These are phyloP conservation scores for Backusella macrospora DNA, from an alignment of 192 early-diverging fungal genomes.

Conservation along the genomic window DNA sequence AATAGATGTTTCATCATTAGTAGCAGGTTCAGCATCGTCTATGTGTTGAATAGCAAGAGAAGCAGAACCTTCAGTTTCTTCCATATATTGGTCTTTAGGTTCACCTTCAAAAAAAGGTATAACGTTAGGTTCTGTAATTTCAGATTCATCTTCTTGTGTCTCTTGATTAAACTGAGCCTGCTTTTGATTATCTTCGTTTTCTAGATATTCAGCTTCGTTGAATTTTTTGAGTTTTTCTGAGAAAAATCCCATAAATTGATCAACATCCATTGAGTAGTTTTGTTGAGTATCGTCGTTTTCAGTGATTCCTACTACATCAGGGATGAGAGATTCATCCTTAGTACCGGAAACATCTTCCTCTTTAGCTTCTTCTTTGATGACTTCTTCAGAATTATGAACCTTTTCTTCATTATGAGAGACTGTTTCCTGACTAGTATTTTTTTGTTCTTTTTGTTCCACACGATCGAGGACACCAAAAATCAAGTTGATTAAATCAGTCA, in stretches of 20 bases:
- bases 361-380: not conserved
- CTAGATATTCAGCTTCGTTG: not conserved
- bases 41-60: not conserved
- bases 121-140: not conserved
- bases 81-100: constrained; percentile 1
- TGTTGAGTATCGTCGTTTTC: not conserved
- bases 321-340: not conserved
- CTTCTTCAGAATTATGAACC: not conserved
- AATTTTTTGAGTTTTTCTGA: not conserved
- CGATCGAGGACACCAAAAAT: not conserved
- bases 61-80: not conserved
- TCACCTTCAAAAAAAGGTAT: not conserved
- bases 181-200: not conserved
- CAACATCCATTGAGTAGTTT: not conserved
- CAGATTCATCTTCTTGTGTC: not conserved
- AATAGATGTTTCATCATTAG: not conserved
- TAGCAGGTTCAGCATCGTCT: not conserved
- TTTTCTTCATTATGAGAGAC: not conserved
- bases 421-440: not conserved
- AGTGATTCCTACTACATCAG: no score
- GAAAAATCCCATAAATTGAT: constrained; percentile 8
- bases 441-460: not conserved
- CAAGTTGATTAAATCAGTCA: not conserved
- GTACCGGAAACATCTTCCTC: not conserved
- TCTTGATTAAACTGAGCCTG: not conserved